Conservation (phyloP, 352 stramenopile genomes). For the Phytophthora capsici region DNA sequence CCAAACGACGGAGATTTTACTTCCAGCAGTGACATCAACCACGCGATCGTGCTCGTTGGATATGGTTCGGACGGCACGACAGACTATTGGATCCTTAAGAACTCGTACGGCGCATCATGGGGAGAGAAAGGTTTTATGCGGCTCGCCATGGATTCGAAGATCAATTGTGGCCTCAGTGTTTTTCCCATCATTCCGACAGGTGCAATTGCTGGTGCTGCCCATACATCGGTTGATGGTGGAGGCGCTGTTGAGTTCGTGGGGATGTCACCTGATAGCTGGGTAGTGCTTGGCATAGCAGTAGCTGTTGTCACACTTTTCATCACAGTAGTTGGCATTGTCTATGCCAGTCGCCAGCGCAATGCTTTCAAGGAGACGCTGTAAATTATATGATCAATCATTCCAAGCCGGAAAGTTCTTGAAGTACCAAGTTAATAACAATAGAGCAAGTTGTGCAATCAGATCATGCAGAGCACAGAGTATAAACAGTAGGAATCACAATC, state of each 20-base stretch:
- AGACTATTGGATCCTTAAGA: slow-evolving; percentile 86
- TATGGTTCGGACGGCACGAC: slow-evolving; percentile 54
- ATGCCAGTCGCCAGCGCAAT: slow-evolving; percentile 38
- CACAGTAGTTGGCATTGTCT: slow-evolving; percentile 43
- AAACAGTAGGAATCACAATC: slow-evolving; percentile 4
- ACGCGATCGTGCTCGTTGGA: slow-evolving; percentile 78
- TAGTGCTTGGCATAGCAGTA: slow-evolving; percentile 35
- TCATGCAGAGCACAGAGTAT: neutral
- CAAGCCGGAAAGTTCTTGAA: slow-evolving; percentile 5
- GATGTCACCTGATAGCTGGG: slow-evolving; percentile 41
- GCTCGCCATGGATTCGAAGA: slow-evolving; percentile 69
- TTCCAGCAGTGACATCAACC: slow-evolving; percentile 66
- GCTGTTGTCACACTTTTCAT: slow-evolving; percentile 40
- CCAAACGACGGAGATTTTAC: slow-evolving; percentile 75
- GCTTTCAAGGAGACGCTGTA: slow-evolving; percentile 40
- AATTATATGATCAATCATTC: slow-evolving; percentile 17
- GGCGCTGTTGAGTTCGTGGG: slow-evolving; percentile 47
- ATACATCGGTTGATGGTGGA: slow-evolving; percentile 58
- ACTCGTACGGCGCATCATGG: slow-evolving; percentile 81
- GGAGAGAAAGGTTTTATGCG: slow-evolving; percentile 73
- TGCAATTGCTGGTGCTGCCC: slow-evolving; percentile 49
- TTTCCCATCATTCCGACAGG: slow-evolving; percentile 74
- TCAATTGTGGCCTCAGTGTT: slow-evolving; percentile 82
- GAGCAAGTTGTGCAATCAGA: neutral
- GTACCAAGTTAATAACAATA: slow-evolving; percentile 23